Evolutionary conservation across 2,329 filamentous ascomycete species (phyloP), one percentile per base, ranked within the genome.

Genomic region (Fusarium illudens): DNA sequence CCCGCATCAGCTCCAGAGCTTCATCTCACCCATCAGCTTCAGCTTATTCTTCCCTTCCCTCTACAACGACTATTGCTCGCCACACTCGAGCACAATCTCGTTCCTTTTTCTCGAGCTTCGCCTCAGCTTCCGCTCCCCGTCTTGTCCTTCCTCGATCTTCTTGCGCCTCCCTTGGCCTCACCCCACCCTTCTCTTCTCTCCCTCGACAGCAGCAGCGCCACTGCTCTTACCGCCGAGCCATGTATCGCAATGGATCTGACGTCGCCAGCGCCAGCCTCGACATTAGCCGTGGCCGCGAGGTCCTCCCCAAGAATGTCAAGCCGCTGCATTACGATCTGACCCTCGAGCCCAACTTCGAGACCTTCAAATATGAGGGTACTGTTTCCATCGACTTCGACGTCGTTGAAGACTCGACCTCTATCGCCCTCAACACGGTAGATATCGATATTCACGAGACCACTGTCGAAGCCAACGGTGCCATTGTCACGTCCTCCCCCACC

Each of bases 251-350:
- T 64, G 72, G 62, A 50, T 57, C 60, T 50, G 72, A 74, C 42
- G 46, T 64, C 50, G 58, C 64, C 60, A 71, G 70, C 22, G 64
- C 67, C 20, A 73, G 66, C 59, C 73, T 68, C 55, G 71, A 75
- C 61, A 49, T 74, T 13, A 61, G 52, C 56, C 80, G 75, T 17
- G 73, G 70, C 36, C 90, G 95, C 74, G 92, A 97, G 83, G 90
- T 98, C 70, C 86, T 98, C 73, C 96, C 95, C 54, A 89, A 90
- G 80, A 97, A 97, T 76, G 93, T 97, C 75, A 91, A 95, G 79
- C 94, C 95, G n/a, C 82, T 86, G 36, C 94, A 98, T 82, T 98
- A 98, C 81, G 89, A 97, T 79, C 82, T 98, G 73, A 96, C 92
- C 2, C 85, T 98, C 66, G 96, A 98, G 82, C 94, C 95, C 57